Evolutionary conservation across 306 rosid genomes (phyloP).

Genomic region (Ceratonia siliqua): DNA sequence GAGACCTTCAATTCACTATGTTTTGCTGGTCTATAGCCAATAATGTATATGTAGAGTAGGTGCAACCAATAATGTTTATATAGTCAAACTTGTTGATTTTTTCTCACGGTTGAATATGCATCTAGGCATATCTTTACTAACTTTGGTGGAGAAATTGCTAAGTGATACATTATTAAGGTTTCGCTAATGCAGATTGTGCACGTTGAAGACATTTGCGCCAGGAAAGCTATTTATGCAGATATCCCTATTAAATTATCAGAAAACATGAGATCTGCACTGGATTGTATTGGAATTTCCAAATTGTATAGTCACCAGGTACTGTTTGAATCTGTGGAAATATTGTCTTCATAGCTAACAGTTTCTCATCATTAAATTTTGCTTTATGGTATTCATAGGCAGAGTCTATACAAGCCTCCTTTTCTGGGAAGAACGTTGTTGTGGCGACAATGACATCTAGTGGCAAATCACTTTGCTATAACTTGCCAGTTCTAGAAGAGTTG

Average conservation of each 20-base stretch:
- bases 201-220: slow-evolving; percentile 68
- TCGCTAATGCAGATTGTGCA: slow-evolving; percentile 72
- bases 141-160: slow-evolving; percentile 1
- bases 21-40: slow-evolving; percentile 26
- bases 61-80: slow-evolving; percentile 15
- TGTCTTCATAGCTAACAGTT: slow-evolving; percentile 17
- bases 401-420: slow-evolving; percentile 74
- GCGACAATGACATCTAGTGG: slow-evolving; percentile 98
- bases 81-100: slow-evolving; percentile 2
- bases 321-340: slow-evolving; percentile 28
- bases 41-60: neutral
- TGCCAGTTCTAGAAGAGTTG: slow-evolving; percentile 77
- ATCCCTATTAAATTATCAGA: slow-evolving; percentile 63
- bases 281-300: slow-evolving; percentile 63
- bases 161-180: slow-evolving; percentile 36
- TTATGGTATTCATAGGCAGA: slow-evolving; percentile 54
- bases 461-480: slow-evolving; percentile 91
- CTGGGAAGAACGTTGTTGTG: slow-evolving; percentile 74
- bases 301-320: slow-evolving; percentile 90
- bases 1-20: slow-evolving; percentile 2
- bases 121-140: slow-evolving; percentile 15
- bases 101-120: slow-evolving; percentile 21
- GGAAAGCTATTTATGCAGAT: slow-evolving; percentile 60
- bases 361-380: slow-evolving; percentile 28
- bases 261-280: slow-evolving; percentile 62